A percentile compares a stretch with the other conserved stretches of the same genome.
Conservation (phyloP, 2,329 filamentous ascomycete species). For the Fusarium solani-melongenae region DNA sequence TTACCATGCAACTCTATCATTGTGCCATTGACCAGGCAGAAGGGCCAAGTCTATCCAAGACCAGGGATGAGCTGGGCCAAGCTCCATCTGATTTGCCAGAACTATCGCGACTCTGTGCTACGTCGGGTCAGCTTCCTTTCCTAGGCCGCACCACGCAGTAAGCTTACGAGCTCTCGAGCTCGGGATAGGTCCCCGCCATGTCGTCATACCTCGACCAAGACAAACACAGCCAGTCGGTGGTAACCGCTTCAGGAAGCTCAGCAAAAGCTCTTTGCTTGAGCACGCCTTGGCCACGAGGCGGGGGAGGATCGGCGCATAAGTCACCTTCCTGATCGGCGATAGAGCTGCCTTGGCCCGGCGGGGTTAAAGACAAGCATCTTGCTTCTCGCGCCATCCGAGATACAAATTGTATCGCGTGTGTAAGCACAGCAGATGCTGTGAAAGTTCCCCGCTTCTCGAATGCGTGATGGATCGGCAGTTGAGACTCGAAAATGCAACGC, state of each 20-base stretch:
- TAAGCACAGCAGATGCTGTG: not conserved
- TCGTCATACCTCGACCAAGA: slow-evolving; percentile 28
- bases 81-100: slow-evolving; percentile 21
- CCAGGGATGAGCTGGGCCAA: not conserved
- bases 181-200: slow-evolving; percentile 25
- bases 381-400: not conserved
- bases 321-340: slow-evolving; percentile 32
- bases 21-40: slow-evolving; percentile 20
- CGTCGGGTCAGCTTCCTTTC: slow-evolving; percentile 22
- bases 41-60: slow-evolving; percentile 2
- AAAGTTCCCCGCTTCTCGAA: not conserved
- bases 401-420: not conserved
- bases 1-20: slow-evolving; percentile 26
- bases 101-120: slow-evolving; percentile 3
- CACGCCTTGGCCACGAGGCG: slow-evolving; percentile 24
- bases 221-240: not conserved
- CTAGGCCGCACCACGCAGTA: slow-evolving; percentile 9
- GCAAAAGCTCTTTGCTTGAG: not conserved
- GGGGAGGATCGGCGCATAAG: slow-evolving; percentile 8
- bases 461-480: not conserved
- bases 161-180: slow-evolving; percentile 30
- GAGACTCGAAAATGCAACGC: not conserved
- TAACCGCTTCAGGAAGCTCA: slow-evolving; percentile 34
- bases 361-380: not conserved
- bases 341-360: slow-evolving; percentile 19